A percentile compares a stretch with the other conserved stretches of the same genome.
These are phyloP conservation scores for Tuber magnatum DNA, from an alignment of 495 filamentous ascomycete genomes.

Conservation along the genomic window DNA sequence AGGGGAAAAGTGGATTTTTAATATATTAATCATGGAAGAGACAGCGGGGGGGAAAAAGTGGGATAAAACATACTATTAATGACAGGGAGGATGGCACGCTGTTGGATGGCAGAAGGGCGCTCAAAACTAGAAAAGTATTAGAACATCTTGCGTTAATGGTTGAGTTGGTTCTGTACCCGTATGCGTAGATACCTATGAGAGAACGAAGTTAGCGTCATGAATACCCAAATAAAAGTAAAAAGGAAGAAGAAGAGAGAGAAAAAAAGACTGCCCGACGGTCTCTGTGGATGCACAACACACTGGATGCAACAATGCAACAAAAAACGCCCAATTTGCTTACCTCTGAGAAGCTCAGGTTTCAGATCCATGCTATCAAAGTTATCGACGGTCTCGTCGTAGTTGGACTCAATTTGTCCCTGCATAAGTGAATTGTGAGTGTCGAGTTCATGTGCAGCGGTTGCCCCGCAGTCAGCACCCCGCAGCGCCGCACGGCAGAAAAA, in stretches of 20 bases:
- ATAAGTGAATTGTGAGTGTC: slow-evolving; percentile 22
- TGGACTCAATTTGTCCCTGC: slow-evolving; percentile 95
- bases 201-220: background rate
- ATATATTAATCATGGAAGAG: background rate
- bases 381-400: slow-evolving; percentile 99
- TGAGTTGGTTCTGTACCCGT: slow-evolving; percentile 49
- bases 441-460: slow-evolving; percentile 17
- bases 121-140: slow-evolving; percentile 59
- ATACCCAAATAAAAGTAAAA: slow-evolving; percentile 10
- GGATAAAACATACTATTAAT: slow-evolving; percentile 76
- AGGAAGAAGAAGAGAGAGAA: no score
- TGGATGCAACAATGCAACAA: slow-evolving; percentile 4
- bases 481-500: slow-evolving; percentile 17
- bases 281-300: slow-evolving; percentile 5
- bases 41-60: slow-evolving; percentile 20
- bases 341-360: slow-evolving; percentile 92
- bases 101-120: slow-evolving; percentile 97
- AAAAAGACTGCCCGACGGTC: slow-evolving; percentile 13
- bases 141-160: background rate
- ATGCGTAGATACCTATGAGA: slow-evolving; percentile 83
- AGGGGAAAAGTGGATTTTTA: slow-evolving; percentile 20
- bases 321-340: slow-evolving; percentile 50
- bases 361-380: slow-evolving; percentile 97
- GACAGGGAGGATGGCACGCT: slow-evolving; percentile 98
- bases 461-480: slow-evolving; percentile 37